Percentiles rank a stretch among this genome's conserved stretches.
Evolutionary conservation across 2,329 filamentous ascomycete species (phyloP).

Genomic region (Alternaria gansuensis): DNA sequence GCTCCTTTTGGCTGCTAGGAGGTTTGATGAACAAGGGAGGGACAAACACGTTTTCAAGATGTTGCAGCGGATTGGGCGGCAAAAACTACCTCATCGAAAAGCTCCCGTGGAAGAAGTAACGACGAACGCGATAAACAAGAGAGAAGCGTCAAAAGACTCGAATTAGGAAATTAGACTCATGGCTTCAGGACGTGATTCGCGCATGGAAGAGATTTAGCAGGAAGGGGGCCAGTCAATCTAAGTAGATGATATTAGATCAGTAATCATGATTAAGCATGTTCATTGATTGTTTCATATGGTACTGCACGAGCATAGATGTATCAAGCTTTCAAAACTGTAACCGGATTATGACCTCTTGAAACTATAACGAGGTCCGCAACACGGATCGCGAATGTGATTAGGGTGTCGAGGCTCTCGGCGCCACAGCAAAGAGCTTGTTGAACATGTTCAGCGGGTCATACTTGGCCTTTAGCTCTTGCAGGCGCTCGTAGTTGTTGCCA

Average conservation of each 20-base stretch:
- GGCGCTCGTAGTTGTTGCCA: constrained; percentile 15
- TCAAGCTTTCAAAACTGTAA: no score
- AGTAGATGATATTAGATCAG: no score
- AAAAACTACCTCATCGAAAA: neutral
- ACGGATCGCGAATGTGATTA: neutral
- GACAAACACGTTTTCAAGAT: neutral
- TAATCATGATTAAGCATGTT: no score
- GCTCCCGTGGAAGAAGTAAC: neutral
- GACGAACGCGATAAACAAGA: neutral
- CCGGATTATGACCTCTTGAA: no score
- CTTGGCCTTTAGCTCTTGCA: constrained; percentile 21
- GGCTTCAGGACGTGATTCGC: no score
- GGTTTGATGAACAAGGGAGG: neutral
- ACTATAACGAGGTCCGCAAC: neutral
- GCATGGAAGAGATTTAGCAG: neutral
- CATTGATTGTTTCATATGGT: no score
- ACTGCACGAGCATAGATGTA: no score
- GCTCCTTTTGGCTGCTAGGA: neutral
- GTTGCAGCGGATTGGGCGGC: neutral
- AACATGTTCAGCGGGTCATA: constrained; percentile 18
- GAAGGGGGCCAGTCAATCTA: no score
- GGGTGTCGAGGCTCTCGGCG: neutral
- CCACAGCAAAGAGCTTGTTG: constrained; percentile 15
- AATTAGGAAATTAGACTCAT: no score
- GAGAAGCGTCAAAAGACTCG: neutral